Conservation (phyloP, 108 stramenopile species). For the Chaetoceros tenuissimus region DNA sequence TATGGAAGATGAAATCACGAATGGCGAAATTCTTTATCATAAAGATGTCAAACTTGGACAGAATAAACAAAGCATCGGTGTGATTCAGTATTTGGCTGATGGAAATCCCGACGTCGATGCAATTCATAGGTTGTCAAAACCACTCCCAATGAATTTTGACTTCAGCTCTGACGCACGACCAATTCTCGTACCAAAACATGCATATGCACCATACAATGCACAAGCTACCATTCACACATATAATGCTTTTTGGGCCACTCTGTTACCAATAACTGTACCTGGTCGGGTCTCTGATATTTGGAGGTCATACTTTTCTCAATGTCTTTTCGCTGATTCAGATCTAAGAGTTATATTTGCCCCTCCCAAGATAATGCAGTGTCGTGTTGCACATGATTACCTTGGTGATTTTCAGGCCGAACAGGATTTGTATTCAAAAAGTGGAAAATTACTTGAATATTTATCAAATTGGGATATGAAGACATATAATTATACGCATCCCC, state of each 20-base stretch:
- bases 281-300: constrained; percentile 55
- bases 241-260: constrained; percentile 31
- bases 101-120: constrained; percentile 59
- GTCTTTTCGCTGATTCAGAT: constrained; percentile 9
- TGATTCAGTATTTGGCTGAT: constrained; percentile 39
- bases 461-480: constrained; percentile 3
- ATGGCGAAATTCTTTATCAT: no score
- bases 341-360: constrained; percentile 21
- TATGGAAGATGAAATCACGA: no score
- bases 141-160: constrained; percentile 8
- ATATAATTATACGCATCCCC: background rate
- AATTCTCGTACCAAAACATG: constrained; percentile 7
- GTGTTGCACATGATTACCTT: constrained; percentile 39
- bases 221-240: constrained; percentile 42
- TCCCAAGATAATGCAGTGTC: constrained; percentile 27
- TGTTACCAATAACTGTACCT: constrained; percentile 45
- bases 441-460: constrained; percentile 28
- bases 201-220: constrained; percentile 45
- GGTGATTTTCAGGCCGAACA: constrained; percentile 46
- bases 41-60: no score
- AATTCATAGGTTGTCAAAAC: constrained; percentile 33
- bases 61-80: no score
- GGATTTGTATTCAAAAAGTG: constrained; percentile 34
- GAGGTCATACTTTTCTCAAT: constrained; percentile 46
- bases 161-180: constrained; percentile 10